phyloP scores from a whole-genome alignment of 78 protist species.

The Polysphondylium violaceum region DNA sequence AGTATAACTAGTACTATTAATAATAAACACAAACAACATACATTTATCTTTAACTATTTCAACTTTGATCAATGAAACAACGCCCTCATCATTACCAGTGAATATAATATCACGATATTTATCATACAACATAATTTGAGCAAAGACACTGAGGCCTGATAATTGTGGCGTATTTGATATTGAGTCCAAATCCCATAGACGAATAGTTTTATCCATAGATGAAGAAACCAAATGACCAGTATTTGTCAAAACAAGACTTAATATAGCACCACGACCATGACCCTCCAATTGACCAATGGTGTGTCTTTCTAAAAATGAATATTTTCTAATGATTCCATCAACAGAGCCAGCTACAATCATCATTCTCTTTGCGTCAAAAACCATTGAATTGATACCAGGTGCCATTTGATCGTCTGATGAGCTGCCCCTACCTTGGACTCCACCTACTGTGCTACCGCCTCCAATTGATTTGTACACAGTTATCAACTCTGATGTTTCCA shows the following conservation, averaged over 20 bases:
- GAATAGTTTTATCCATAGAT: conserved; percentile 46
- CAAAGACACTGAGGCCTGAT: conserved; percentile 6
- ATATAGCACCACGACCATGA: conserved; percentile 71
- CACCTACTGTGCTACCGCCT: background rate
- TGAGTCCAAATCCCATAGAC: conserved; percentile 46
- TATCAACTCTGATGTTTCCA: conserved; percentile 17
- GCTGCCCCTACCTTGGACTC: background rate
- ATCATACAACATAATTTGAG: conserved; percentile 52
- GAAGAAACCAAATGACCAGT: conserved; percentile 40
- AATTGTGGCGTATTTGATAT: background rate
- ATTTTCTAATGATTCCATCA: conserved; percentile 58
- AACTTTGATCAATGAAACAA: conserved; percentile 18
- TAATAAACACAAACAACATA: background rate
- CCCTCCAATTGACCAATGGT: conserved; percentile 31
- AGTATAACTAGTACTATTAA: background rate
- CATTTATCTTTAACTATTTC: conserved; percentile 11
- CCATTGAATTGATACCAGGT: conserved; percentile 3
- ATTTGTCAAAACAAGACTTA: conserved; percentile 36
- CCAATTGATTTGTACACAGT: background rate
- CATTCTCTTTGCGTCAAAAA: background rate
- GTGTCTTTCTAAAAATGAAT: background rate
- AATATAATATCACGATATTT: conserved; percentile 47
- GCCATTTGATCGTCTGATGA: background rate
- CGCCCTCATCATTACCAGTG: conserved; percentile 33
- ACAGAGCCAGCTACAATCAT: conserved; percentile 20